Evolutionary conservation across 2,329 filamentous ascomycete genomes (phyloP).

Genomic region (Coniochaeta sp.): DNA sequence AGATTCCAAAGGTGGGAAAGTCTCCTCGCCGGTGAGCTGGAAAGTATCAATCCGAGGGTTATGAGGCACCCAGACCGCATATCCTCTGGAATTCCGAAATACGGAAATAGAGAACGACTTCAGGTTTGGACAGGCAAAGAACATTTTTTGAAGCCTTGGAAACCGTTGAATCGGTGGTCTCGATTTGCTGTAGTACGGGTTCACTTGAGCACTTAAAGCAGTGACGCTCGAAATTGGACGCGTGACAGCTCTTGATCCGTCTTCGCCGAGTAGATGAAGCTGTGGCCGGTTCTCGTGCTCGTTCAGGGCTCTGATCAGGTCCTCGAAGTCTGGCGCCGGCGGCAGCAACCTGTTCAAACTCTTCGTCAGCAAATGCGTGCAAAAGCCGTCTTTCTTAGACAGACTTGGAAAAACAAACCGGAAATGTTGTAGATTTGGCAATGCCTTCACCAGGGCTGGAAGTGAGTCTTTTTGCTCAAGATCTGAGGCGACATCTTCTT

Average conservation of each 20-base stretch:
- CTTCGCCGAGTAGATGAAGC: slow-evolving; percentile 3
- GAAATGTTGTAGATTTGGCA: not conserved
- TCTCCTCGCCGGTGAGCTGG: not conserved
- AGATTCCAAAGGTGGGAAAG: slow-evolving; percentile 4
- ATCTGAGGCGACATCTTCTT: not conserved
- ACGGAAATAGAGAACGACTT: slow-evolving; percentile 1
- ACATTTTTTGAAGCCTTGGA: not conserved
- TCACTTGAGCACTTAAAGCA: not conserved
- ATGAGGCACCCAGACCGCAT: not conserved
- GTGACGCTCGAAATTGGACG: slow-evolving; percentile 2
- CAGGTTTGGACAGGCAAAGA: slow-evolving; percentile 3
- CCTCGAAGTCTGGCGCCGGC: not conserved
- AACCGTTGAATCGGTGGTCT: not conserved
- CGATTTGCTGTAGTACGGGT: not conserved
- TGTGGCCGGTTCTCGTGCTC: slow-evolving; percentile 3
- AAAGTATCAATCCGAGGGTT: not conserved
- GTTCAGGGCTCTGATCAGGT: not conserved
- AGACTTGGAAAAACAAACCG: not conserved
- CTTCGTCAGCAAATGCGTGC: not conserved
- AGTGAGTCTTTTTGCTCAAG: not conserved
- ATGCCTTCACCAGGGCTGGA: not conserved
- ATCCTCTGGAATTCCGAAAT: slow-evolving; percentile 1
- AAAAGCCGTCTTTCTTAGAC: not conserved
- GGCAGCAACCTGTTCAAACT: not conserved
- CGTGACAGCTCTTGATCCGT: not conserved